Base-by-base conservation (phyloP, 805 yeast genomes). In the Candida oleophila region DNA sequence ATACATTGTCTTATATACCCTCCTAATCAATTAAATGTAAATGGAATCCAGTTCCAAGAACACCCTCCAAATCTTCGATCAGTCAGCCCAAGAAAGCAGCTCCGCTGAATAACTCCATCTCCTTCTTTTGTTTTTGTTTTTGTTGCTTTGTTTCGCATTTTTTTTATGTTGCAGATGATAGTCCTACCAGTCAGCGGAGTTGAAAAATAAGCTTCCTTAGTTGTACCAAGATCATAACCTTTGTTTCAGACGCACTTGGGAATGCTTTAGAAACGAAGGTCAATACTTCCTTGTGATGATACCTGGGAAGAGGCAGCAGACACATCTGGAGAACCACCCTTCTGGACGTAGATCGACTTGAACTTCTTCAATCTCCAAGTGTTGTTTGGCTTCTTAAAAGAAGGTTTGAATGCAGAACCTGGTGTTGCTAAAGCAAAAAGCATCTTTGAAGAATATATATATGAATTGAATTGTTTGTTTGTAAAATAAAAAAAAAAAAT, bases 281-380 rank as follows among this genome's bases (percentile, higher is more conserved):
- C 22, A 32, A 41, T 30, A 30, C 35, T 41, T 11, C 36, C 34
- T 22, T 22, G 35, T 11, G 43, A 41, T 18, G 43, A 39, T 11
- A 36, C 34, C 19, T 22, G 35, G 4, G 43, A 41, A 7, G 43
- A 25, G 3, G 45, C 22, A 12, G 34, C 34, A 16, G 45, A 42
- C 19, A 11, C 32, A 14, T 42, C 39, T 42, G 45, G 60, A 54
- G 58, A 55, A 16, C 55, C 60, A 16, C 61, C 61, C 37, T 62
- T 62, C 22, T 55, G 59, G 18, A 50, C 43, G 49, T 64, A 64
- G 14, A 60, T 52, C n/a, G 60, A 55, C 52, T 62, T 69, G 55
- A 69, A 69, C 50, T 66, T 67, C 45, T 54, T 56, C 48, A 70
- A 61, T 52, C 73, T 59, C 72, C 74, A 67, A 9, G 73, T 60